phyloP scores from a whole-genome alignment of 192 early-diverging fungal species.

The Phlyctochytrium bullatum region DNA sequence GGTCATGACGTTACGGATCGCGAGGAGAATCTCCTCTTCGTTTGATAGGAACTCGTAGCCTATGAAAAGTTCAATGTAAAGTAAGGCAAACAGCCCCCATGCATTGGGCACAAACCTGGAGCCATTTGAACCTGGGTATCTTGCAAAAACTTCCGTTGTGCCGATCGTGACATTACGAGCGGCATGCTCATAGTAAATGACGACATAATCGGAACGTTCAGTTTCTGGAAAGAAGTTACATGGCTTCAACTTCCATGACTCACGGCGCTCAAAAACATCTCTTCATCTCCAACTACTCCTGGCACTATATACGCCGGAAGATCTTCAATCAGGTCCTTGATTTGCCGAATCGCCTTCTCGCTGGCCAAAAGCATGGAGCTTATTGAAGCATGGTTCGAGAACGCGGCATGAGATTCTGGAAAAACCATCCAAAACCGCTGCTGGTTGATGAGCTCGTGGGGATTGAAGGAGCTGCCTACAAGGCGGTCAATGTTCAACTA shows the following conservation, averaged over 20 bases:
- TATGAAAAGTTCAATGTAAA: no score
- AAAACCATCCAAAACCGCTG: constrained; percentile 11
- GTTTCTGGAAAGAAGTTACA: neutral
- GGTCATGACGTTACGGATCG: neutral
- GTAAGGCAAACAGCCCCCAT: no score
- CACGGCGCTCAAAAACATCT: constrained; percentile 12
- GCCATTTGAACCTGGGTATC: no score
- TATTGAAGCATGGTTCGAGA: constrained; percentile 1
- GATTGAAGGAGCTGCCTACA: neutral
- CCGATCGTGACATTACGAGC: no score
- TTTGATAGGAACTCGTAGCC: neutral
- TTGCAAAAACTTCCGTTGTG: no score
- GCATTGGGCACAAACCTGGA: no score
- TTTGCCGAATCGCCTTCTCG: neutral
- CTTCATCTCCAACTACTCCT: constrained; percentile 10
- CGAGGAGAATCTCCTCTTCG: neutral
- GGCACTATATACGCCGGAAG: constrained; percentile 19
- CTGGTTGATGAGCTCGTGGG: neutral
- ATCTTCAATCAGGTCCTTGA: neutral
- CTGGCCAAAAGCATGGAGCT: constrained; percentile 8
- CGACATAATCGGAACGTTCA: constrained; percentile 10
- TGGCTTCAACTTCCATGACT: no score
- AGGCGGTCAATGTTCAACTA: no score
- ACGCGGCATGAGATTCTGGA: constrained; percentile 9
- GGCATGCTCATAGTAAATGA: no score